Evolutionary conservation across 306 rosid species (phyloP).

Genomic region (Vigna hirtella): DNA sequence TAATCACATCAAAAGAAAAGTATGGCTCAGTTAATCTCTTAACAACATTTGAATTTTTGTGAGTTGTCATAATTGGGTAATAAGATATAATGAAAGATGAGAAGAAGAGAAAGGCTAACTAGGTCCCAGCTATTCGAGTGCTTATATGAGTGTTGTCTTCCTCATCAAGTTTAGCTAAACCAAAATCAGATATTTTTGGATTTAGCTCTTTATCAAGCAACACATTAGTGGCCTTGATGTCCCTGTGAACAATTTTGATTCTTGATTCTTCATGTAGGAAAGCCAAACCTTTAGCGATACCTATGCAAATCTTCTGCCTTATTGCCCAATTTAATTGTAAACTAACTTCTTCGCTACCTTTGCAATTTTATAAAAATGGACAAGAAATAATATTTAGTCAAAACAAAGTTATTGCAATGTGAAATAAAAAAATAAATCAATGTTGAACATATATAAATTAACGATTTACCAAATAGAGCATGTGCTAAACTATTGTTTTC

Average conservation of each 20-base stretch:
- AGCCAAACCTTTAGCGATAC: conserved; percentile 65
- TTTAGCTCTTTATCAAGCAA: not conserved
- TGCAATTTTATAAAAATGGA: not conserved
- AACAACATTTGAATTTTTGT: too few species aligned
- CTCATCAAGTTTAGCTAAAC: conserved; percentile 45
- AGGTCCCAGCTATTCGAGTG: conserved; percentile 67
- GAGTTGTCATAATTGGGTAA: too few species aligned
- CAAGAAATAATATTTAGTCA: not conserved
- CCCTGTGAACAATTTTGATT: conserved; percentile 11
- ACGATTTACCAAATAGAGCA: conserved; percentile 54
- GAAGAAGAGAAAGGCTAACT: not conserved
- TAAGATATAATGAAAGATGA: not conserved
- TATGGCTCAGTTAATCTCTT: not conserved
- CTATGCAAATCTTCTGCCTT: conserved; percentile 63
- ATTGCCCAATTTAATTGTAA: conserved; percentile 61
- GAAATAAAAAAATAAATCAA: not conserved
- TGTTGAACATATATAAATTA: not conserved
- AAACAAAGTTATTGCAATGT: not conserved
- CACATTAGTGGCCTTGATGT: conserved; percentile 4
- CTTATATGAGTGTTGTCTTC: conserved; percentile 68
- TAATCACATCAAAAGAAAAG: not conserved
- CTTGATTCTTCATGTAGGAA: conserved; percentile 70
- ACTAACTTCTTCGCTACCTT: conserved; percentile 45
- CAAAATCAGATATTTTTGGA: conserved; percentile 14
- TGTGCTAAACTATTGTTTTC: conserved; percentile 63